phyloP scores from a whole-genome alignment of 1,284 basidiomycete genomes.

The Crucibulum parvulum region DNA sequence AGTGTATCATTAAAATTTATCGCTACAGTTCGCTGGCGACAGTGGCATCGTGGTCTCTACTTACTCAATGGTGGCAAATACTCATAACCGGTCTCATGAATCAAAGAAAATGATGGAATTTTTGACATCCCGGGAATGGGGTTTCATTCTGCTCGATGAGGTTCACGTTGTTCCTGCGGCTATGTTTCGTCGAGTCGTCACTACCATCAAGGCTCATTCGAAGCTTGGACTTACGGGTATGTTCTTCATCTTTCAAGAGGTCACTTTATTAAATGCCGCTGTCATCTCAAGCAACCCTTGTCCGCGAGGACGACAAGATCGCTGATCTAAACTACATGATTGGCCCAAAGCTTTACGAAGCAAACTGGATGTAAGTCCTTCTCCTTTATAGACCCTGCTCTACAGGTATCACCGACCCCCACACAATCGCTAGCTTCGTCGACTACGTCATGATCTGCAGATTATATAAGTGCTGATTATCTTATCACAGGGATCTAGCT shows the following conservation, averaged over 20 bases:
- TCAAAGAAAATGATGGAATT: slow-evolving; percentile 99
- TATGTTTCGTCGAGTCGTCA: slow-evolving; percentile 96
- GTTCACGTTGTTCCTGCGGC: slow-evolving; percentile 98
- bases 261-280: background rate
- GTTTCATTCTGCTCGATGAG: slow-evolving; percentile 93
- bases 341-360: slow-evolving; percentile 99
- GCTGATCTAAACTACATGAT: slow-evolving; percentile 99
- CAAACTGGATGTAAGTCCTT: slow-evolving; percentile 91
- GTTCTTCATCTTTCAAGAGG: slow-evolving; percentile 17
- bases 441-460: slow-evolving; percentile 7
- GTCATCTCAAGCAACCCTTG: slow-evolving; percentile 80
- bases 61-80: slow-evolving; percentile 98
- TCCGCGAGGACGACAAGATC: slow-evolving; percentile 99
- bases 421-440: background rate
- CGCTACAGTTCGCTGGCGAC: slow-evolving; percentile 83
- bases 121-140: slow-evolving; percentile 94
- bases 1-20: slow-evolving; percentile 9
- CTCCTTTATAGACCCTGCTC: slow-evolving; percentile 4
- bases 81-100: slow-evolving; percentile 94
- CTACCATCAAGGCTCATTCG: slow-evolving; percentile 96
- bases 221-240: slow-evolving; percentile 93
- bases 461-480: slow-evolving; percentile 8
- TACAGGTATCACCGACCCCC: background rate
- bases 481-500: slow-evolving; percentile 78
- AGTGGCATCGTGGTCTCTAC: slow-evolving; percentile 97